Evolutionary conservation across 2,329 filamentous ascomycete species (phyloP).

Genomic region (Tolypocladium tropicale): DNA sequence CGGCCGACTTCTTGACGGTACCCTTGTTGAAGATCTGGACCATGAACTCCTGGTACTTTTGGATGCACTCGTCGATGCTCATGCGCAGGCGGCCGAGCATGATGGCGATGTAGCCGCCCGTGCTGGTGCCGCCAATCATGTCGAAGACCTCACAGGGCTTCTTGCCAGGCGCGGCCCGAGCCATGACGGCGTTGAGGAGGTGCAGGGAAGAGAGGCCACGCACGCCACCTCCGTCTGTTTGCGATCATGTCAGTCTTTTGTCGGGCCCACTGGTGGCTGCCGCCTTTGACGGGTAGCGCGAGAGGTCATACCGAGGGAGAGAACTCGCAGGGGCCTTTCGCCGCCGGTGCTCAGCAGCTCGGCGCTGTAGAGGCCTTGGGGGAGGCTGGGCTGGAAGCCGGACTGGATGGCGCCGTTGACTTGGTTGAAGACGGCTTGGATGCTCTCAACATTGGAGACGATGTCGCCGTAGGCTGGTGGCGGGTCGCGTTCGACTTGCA

Average conservation of each 20-base stretch:
- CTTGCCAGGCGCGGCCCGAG: conserved; percentile 4
- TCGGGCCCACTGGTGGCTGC: neutral
- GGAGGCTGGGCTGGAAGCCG: neutral
- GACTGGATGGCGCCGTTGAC: neutral
- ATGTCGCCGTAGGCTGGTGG: neutral
- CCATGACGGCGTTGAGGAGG: conserved; percentile 16
- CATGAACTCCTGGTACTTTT: conserved; percentile 4
- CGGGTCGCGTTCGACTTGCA: conserved; percentile 1
- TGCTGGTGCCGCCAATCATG: conserved; percentile 19
- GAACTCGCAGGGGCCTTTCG: neutral
- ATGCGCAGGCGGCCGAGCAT: conserved; percentile 24
- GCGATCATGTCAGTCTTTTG: neutral
- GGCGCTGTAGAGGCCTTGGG: neutral
- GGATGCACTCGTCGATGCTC: conserved; percentile 1
- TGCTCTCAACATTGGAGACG: neutral
- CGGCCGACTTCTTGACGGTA: neutral
- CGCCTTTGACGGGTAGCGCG: neutral
- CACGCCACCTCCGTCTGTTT: conserved; percentile 13
- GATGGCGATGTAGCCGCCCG: conserved; percentile 26
- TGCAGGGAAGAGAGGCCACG: conserved; percentile 16
- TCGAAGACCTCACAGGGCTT: conserved; percentile 18
- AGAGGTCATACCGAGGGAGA: neutral
- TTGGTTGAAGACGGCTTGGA: neutral
- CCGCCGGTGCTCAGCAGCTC: neutral
- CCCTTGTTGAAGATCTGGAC: conserved; percentile 1